These are phyloP conservation scores for Magnaporthales sp. DNA, from an alignment of 2,329 filamentous ascomycete genomes.

Conservation along the genomic window DNA sequence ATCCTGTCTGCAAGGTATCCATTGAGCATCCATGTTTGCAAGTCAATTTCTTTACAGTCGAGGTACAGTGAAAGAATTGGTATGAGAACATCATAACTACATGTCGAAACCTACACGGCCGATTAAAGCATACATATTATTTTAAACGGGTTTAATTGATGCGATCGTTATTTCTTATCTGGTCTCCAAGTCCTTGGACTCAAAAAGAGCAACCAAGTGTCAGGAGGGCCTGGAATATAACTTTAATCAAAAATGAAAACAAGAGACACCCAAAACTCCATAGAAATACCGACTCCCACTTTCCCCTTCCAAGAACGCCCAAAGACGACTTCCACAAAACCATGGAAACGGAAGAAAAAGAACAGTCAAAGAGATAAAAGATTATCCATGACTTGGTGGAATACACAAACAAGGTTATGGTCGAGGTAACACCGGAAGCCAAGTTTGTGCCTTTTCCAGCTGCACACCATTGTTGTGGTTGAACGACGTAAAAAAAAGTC, in stretches of 20 bases:
- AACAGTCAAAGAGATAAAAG: neutral
- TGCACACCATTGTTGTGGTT: neutral
- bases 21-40: too few relatives aligned
- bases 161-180: neutral
- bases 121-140: too few relatives aligned
- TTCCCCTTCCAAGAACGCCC: conserved; percentile 1
- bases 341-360: neutral
- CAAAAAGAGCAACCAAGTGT: neutral
- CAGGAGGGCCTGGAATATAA: neutral
- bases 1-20: too few relatives aligned
- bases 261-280: neutral
- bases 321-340: neutral
- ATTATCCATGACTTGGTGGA: neutral
- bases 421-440: neutral
- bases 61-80: too few relatives aligned
- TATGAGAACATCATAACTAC: too few relatives aligned
- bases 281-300: neutral
- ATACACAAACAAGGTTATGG: neutral
- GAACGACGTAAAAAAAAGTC: neutral
- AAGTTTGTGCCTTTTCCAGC: neutral
- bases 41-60: too few relatives aligned
- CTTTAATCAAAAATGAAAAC: neutral
- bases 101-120: too few relatives aligned
- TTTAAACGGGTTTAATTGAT: neutral
- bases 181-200: neutral